Conservation (phyloP, 2,329 filamentous ascomycete species). For the Penicillium griseofulvum region DNA sequence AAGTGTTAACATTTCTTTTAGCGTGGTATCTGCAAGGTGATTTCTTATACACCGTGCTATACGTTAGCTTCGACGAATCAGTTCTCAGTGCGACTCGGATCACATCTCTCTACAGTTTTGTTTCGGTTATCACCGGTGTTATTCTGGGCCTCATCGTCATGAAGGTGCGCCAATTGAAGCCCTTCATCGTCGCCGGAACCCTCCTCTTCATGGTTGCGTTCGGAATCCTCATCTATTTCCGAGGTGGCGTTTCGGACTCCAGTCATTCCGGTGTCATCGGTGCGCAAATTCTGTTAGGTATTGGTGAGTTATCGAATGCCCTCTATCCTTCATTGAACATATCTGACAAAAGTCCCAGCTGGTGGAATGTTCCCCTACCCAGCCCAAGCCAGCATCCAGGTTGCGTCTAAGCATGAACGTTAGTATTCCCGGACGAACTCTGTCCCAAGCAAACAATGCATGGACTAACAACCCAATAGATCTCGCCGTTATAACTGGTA, state of each 20-base stretch:
- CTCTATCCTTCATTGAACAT: neutral
- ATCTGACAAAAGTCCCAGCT: constrained; percentile 26
- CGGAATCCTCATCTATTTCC: constrained; percentile 62
- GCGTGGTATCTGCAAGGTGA: constrained; percentile 63
- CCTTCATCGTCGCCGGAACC: constrained; percentile 62
- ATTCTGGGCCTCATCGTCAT: constrained; percentile 58
- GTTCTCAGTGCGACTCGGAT: constrained; percentile 58
- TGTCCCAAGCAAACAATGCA: neutral
- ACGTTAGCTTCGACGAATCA: constrained; percentile 61
- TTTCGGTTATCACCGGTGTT: constrained; percentile 58
- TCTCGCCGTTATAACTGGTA: constrained; percentile 62
- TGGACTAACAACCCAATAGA: constrained; percentile 31
- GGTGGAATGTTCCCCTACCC: constrained; percentile 61
- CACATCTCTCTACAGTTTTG: constrained; percentile 58
- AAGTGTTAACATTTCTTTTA: constrained; percentile 26
- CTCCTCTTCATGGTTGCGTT: constrained; percentile 63
- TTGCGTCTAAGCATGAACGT: constrained; percentile 51
- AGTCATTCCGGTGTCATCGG: constrained; percentile 59
- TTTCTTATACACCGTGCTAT: constrained; percentile 62
- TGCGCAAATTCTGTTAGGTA: constrained; percentile 61
- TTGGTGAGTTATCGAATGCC: constrained; percentile 40
- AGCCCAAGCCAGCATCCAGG: constrained; percentile 52
- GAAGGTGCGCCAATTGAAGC: constrained; percentile 59
- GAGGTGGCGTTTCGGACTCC: constrained; percentile 49
- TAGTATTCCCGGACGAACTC: constrained; percentile 9